Evolutionary conservation across 2,329 filamentous ascomycete species (phyloP), one percentile per base, ranked within the genome.

Genomic region (Hortaea werneckii): DNA sequence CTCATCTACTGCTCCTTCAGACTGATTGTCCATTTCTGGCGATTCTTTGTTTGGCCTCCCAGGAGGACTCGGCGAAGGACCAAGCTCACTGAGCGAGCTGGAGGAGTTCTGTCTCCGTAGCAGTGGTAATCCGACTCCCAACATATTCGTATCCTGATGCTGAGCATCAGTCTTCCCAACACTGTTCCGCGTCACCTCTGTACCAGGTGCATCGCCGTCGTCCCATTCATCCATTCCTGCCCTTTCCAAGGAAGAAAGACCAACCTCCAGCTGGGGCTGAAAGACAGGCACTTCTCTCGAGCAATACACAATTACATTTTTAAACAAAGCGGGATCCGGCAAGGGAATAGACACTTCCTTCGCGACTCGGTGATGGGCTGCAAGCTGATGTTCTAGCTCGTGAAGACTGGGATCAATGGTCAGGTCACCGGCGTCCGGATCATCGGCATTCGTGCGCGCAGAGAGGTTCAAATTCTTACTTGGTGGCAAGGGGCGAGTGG

Each of bases 401-500:
- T 35, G n/a, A 35, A 10, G 32, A 10, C 32, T 35, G 32, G 32
- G n/a, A 35, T 35, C 32, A 9, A 12, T 35, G 9, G n/a, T 20
- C 20, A 20, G 20, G 20, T 20, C 20, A 20, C 20, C 20, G 20
- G 20, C 20, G 20, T 20, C 20, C 20, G 20, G 20, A 20, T 20
- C 20, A 20, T 20, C 20, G 20, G 20, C 32, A 12, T 35, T 12
- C 32, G 32, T 35, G 32, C 20, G 20, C 20, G 32, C 32, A 35
- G n/a, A 35, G 9, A 10, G 32, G 9, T 35, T 12, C 2, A 20
- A 20, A 42, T 37, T 34, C 49, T 53, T 50, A 48, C 46, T 43
- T 40, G 42, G 32, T 28, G 53, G 53, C 32, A 51, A 29, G 27
- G 42, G 28, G 8, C 45, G 45, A 7, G 47, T 54, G 6, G 45